Evolutionary conservation across 768 basidiomycete genomes (phyloP), one percentile per base, ranked within the genome.

Genomic region (Inosperma sp.): DNA sequence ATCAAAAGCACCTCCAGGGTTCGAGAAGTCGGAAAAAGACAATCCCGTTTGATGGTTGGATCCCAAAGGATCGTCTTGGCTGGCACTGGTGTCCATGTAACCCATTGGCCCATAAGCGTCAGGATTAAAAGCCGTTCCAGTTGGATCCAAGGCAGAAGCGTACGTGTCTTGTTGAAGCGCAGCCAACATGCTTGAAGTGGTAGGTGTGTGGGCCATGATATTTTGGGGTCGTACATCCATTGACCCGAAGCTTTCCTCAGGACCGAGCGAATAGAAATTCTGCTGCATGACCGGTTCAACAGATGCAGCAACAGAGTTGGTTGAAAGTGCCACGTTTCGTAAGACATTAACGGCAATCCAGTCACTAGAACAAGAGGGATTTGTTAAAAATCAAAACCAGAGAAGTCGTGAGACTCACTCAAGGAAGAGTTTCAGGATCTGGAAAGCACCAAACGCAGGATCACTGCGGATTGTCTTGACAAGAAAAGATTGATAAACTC

Each of bases 251-350:
- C 70, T 83, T 66, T 91, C 90, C 61, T 91, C 88, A n/a, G 90
- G 88, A 48, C 88, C 91, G 50, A 92, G 72, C 4, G 86, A 78
- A 65, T 88, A 88, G 71, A 86, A 93, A 60, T 89, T 85, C 62
- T 92, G 89, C 59, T 92, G 90, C 79, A 92, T 90, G 50, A 91
- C 84, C 26, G 90, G 89, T 62, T 93, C 90, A 47, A 93, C 90
- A 21, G 90, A 93, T 17, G 89, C 89, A 25, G 90, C 90, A 48
- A 93, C 90, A 16, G 89, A 92, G 68, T 90, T 92, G 19, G 89
- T 93, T 23, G 90, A 92, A 52, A 93, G 71, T 2, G 91, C 91
- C 55, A 93, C 90, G 59, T 77, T 88, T 59, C 90, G 76, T 58
- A 93, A 73, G 54, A 93, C 88, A 66, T 90, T 92, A 56, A 93